Conservation (phyloP, 495 filamentous ascomycete species). For the Delitschia confertaspora region DNA sequence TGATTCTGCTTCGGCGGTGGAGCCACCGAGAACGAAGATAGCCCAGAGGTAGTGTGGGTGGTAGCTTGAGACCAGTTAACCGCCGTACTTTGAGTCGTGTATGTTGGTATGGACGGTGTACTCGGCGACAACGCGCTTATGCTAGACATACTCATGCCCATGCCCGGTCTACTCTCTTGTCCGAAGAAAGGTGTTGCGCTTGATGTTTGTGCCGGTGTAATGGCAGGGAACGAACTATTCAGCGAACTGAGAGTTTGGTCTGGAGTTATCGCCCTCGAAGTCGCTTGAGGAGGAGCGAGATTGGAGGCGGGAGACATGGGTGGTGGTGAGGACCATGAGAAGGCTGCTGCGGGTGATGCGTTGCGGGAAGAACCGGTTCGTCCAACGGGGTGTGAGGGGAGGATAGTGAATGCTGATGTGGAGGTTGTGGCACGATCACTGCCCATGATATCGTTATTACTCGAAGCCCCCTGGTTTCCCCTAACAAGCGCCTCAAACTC, state of each 20-base stretch:
- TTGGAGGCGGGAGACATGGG: slow-evolving; percentile 11
- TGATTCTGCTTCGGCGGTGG: background rate
- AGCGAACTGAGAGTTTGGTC: slow-evolving; percentile 44
- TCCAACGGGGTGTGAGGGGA: slow-evolving; percentile 16
- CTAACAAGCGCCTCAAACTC: slow-evolving; percentile 85
- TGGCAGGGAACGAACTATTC: slow-evolving; percentile 44
- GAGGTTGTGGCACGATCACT: slow-evolving; percentile 24
- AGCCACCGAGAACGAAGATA: slow-evolving; percentile 10
- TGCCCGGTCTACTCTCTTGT: slow-evolving; percentile 15
- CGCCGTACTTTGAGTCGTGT: slow-evolving; percentile 7
- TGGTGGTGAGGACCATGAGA: slow-evolving; percentile 28
- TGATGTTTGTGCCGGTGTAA: slow-evolving; percentile 12
- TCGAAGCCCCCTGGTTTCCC: slow-evolving; percentile 39
- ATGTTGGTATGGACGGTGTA: slow-evolving; percentile 2
- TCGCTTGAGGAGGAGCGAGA: slow-evolving; percentile 7
- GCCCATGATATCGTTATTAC: slow-evolving; percentile 35
- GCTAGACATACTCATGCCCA: slow-evolving; percentile 23
- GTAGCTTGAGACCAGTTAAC: slow-evolving; percentile 21
- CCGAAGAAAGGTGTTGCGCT: slow-evolving; percentile 6
- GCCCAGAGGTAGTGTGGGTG: slow-evolving; percentile 3
- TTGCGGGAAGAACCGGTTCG: slow-evolving; percentile 12
- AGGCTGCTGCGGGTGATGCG: slow-evolving; percentile 18
- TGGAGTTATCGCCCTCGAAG: slow-evolving; percentile 35
- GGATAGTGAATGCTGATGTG: slow-evolving; percentile 13
- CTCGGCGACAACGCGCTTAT: slow-evolving; percentile 7